phyloP scores from a whole-genome alignment of 495 filamentous ascomycete genomes.

The Neurospora sp. region DNA sequence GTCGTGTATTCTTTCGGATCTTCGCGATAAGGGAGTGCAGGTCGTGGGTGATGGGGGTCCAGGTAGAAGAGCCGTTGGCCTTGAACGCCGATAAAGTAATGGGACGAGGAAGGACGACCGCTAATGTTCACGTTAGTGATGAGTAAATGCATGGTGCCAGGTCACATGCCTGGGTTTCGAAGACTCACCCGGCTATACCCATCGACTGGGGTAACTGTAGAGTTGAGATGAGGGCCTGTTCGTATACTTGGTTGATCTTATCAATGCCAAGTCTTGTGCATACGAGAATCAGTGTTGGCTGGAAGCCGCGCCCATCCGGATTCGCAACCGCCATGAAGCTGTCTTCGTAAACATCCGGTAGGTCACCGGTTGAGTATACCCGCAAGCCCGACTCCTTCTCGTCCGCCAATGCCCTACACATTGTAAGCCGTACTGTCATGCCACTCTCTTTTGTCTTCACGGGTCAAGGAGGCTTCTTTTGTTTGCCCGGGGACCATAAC shows the following conservation, averaged over 20 bases:
- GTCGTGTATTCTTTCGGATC: constrained; percentile 44
- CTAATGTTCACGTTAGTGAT: constrained; percentile 31
- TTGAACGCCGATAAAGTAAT: constrained; percentile 97
- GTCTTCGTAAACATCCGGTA: constrained; percentile 86
- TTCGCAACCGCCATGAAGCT: constrained; percentile 67
- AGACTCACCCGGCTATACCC: constrained; percentile 86
- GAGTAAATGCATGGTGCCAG: background rate
- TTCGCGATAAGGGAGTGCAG: constrained; percentile 48
- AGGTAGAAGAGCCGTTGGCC: constrained; percentile 85
- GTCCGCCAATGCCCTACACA: constrained; percentile 57
- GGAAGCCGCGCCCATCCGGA: constrained; percentile 50
- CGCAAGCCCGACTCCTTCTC: constrained; percentile 48
- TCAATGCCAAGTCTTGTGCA: constrained; percentile 88
- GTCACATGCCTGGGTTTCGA: background rate
- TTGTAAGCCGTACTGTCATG: constrained; percentile 14
- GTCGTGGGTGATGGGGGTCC: constrained; percentile 78
- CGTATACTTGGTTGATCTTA: constrained; percentile 84
- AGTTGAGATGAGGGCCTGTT: constrained; percentile 72
- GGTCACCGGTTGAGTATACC: constrained; percentile 85
- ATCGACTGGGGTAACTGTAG: constrained; percentile 82
- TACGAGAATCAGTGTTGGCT: constrained; percentile 79
- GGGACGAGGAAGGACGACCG: constrained; percentile 86
- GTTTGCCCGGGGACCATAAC: constrained; percentile 20
- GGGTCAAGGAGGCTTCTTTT: background rate
- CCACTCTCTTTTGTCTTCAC: background rate